Base-by-base conservation (phyloP, 257 asterid genomes). In the Solanum arcanum region DNA sequence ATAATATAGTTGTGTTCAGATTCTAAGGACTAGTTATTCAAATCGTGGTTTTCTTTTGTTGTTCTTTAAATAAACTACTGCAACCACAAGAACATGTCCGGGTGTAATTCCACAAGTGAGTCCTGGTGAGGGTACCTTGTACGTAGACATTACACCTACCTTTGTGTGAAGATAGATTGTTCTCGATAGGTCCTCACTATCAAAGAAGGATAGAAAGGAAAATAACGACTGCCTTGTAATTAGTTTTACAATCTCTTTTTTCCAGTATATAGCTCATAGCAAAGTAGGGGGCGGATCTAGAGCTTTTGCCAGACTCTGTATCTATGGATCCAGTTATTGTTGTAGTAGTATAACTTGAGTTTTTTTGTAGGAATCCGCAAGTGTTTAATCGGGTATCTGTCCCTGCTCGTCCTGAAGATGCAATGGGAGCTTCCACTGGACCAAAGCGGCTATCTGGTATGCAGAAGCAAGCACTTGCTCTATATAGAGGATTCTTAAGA, bases 391-490 rank as follows among this genome's bases (percentile, higher is more conserved):
- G 1, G 5, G 47, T 12, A 72, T 72, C 27, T 4, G 16, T 9
- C 46, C 25, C 46, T 52, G n/a, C 62, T 52, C 11, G 62, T 52
- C 62, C 62, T 52, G n/a, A 52, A 46, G 68, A 8, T 80, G 42
- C 84, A 27, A 96, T 96, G 98, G 97, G 94, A 87, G 86, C 87
- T 77, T 88, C 97, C 5, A 27, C 93, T 83, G 94, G 88, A 75
- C 93, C 95, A 46, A 93, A 90, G 91, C 94, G 91, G 91, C 95
- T 94, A 69, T 96, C 99, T 7, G 98, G 99, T 68, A 92, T 96
- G 94, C 99, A 96, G 89, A 94, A 93, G 91, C 98, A 95, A 91
- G 98, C 94, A 83, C 97, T 96, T 88, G 91, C 96, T 87, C 88
- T 95, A 60, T 94, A 96, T 27, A 90, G 98, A 88, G 98, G 95